Conservation (phyloP, 495 filamentous ascomycete genomes). For the Hyaloscypha hepaticicola region DNA sequence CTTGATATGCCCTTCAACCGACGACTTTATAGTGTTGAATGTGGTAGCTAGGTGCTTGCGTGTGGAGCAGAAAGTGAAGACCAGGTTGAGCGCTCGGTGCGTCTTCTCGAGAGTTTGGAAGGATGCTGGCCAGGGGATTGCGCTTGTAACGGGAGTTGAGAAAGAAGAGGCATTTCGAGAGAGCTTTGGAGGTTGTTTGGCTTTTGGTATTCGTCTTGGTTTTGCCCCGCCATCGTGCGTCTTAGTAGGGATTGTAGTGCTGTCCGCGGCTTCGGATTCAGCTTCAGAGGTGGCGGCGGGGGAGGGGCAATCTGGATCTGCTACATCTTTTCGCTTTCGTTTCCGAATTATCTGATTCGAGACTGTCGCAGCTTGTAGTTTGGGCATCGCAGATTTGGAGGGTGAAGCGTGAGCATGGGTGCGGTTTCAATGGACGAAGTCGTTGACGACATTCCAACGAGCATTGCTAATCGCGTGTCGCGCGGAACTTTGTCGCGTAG, state of each 20-base stretch:
- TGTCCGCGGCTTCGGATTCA: slow-evolving; percentile 2
- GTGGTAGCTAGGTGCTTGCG: slow-evolving; percentile 90
- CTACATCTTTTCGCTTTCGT: slow-evolving; percentile 50
- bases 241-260: slow-evolving; percentile 48
- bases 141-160: slow-evolving; percentile 20
- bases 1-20: slow-evolving; percentile 82
- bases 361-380: slow-evolving; percentile 54
- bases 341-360: slow-evolving; percentile 54
- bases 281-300: slow-evolving; percentile 1
- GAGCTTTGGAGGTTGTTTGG: slow-evolving; percentile 21
- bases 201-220: slow-evolving; percentile 39
- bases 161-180: slow-evolving; percentile 16
- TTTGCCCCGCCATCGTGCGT: slow-evolving; percentile 53
- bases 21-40: slow-evolving; percentile 78
- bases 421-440: not conserved
- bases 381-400: slow-evolving; percentile 43
- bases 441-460: slow-evolving; percentile 3
- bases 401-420: not conserved
- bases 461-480: too few species aligned
- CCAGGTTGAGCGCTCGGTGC: slow-evolving; percentile 83
- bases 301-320: slow-evolving; percentile 26
- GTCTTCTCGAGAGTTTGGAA: slow-evolving; percentile 74
- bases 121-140: slow-evolving; percentile 64
- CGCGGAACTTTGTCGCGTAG: not conserved
- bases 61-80: slow-evolving; percentile 92